Evolutionary conservation across 2,329 filamentous ascomycete genomes (phyloP).

Genomic region (Claviceps purpurea): DNA sequence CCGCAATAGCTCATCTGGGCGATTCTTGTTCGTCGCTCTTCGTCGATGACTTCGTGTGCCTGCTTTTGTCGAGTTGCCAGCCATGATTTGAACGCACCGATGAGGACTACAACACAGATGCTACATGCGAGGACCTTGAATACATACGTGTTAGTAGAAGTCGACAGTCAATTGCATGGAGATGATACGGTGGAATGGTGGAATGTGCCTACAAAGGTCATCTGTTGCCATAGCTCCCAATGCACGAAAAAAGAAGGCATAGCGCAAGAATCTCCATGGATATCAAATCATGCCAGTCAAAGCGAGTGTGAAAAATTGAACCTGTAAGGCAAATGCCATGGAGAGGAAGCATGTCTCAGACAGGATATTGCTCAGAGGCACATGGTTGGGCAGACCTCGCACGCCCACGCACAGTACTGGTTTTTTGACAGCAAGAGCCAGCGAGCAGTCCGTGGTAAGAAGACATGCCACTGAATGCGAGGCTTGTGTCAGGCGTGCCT

Average conservation of each 20-base stretch:
- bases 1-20: constrained; percentile 42
- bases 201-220: constrained; percentile 62
- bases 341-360: constrained; percentile 1
- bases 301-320: background rate
- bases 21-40: constrained; percentile 45
- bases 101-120: constrained; percentile 55
- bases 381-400: background rate
- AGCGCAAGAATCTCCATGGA: constrained; percentile 3
- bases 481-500: background rate
- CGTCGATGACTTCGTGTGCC: constrained; percentile 50
- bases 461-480: background rate
- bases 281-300: background rate
- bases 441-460: constrained; percentile 4
- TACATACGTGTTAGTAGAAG: background rate
- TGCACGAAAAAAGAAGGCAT: constrained; percentile 44
- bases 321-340: background rate
- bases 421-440: constrained; percentile 5
- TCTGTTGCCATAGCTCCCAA: constrained; percentile 79
- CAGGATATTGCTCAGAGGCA: background rate
- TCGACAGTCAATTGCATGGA: no score
- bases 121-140: constrained; percentile 55
- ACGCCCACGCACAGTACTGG: background rate
- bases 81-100: constrained; percentile 56
- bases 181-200: background rate
- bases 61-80: constrained; percentile 41